A percentile compares a stretch with the other conserved stretches of the same genome.
Conservation (phyloP, 805 yeast species). For the Starmerella tilneyi region DNA sequence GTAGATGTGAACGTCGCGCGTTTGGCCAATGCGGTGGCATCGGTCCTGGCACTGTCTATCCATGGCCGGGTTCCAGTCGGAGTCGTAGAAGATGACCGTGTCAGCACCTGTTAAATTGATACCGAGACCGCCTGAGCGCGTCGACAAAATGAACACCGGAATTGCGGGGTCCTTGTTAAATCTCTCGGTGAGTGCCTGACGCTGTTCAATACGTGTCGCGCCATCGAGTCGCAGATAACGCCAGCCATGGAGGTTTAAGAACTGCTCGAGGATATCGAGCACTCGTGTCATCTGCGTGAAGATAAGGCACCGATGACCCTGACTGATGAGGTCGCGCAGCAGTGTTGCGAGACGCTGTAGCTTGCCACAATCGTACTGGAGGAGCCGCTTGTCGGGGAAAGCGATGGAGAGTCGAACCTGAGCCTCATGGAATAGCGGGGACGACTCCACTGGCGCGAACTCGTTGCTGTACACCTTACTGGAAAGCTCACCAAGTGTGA, state of each 20-base stretch:
- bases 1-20: conserved; percentile 94
- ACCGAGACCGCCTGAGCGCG: conserved; percentile 97
- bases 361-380: conserved; percentile 96
- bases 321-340: conserved; percentile 63
- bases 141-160: conserved; percentile 83
- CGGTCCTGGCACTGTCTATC: conserved; percentile 98
- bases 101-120: conserved; percentile 97
- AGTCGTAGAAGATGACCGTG: conserved; percentile 94
- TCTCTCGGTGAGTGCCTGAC: conserved; percentile 86
- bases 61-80: conserved; percentile 99
- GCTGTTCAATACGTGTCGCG: conserved; percentile 92
- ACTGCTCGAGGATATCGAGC: conserved; percentile 83
- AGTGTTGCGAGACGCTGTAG: conserved; percentile 72
- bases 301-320: conserved; percentile 88
- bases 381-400: conserved; percentile 85
- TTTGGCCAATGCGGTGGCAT: conserved; percentile 97
- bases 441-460: conserved; percentile 27
- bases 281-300: conserved; percentile 98
- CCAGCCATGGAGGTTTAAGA: conserved; percentile 87
- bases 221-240: conserved; percentile 94
- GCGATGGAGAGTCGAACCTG: conserved; percentile 85
- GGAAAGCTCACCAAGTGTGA: conserved; percentile 21
- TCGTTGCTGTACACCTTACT: conserved; percentile 7
- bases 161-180: conserved; percentile 78
- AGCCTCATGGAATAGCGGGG: conserved; percentile 60